Conservation (phyloP, 352 stramenopile genomes). For the Phytophthora quininea region DNA sequence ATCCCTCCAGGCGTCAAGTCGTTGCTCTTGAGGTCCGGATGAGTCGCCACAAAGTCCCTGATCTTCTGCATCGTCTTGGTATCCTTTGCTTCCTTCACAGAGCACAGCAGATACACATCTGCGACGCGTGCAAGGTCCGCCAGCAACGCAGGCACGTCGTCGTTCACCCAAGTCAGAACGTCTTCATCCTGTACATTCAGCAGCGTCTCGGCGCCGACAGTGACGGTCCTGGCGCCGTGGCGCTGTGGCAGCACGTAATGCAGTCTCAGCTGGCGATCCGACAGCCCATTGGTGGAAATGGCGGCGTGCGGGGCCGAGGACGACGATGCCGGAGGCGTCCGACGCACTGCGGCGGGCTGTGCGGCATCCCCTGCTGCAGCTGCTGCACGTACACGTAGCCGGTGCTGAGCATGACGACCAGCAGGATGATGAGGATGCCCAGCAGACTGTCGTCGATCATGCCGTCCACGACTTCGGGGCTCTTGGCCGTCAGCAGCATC, state of each 20-base stretch:
- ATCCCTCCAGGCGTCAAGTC: constrained; percentile 32
- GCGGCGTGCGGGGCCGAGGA: constrained; percentile 18
- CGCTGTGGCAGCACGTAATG: constrained; percentile 65
- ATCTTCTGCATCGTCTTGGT: constrained; percentile 42
- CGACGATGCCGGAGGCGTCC: constrained; percentile 17
- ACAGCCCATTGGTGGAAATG: constrained; percentile 47
- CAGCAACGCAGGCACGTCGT: constrained; percentile 56
- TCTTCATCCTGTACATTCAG: constrained; percentile 35
- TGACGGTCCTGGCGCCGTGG: constrained; percentile 69
- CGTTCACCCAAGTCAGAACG: constrained; percentile 49
- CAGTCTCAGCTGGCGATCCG: constrained; percentile 57
- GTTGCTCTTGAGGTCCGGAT: constrained; percentile 35
- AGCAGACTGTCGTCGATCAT: constrained; percentile 76
- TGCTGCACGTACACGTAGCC: constrained; percentile 81
- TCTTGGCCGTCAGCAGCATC: constrained; percentile 35
- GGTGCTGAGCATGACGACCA: constrained; percentile 73
- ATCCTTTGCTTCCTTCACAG: constrained; percentile 42
- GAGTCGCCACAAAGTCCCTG: constrained; percentile 49
- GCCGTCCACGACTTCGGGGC: constrained; percentile 51
- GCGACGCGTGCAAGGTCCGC: constrained; percentile 61
- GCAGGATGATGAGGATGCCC: constrained; percentile 70
- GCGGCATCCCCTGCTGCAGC: constrained; percentile 35
- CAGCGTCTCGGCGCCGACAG: constrained; percentile 65
- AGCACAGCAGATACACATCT: constrained; percentile 75
- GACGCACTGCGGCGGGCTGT: constrained; percentile 12